Evolutionary conservation across 2,329 filamentous ascomycete species (phyloP).

Genomic region (Helotiales sp.): DNA sequence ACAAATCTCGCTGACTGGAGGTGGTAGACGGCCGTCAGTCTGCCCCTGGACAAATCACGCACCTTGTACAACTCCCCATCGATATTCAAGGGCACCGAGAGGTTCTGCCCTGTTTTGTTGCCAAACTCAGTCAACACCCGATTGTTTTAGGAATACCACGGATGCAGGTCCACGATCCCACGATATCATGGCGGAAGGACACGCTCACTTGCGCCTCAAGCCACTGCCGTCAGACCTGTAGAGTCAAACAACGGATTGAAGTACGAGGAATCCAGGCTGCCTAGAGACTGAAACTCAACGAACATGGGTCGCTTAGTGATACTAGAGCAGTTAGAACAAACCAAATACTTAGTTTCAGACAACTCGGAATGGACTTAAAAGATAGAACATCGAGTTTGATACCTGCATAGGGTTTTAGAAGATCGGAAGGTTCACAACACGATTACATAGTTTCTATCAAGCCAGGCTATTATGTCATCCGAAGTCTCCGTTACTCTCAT

Average conservation of each 20-base stretch:
- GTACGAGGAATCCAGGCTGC: not conserved
- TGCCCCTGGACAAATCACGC: not conserved
- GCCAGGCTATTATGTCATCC: no score
- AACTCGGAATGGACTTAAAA: no score
- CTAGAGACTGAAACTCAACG: no score
- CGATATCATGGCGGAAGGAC: not conserved
- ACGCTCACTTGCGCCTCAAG: not conserved
- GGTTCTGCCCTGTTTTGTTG: not conserved
- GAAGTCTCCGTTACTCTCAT: no score
- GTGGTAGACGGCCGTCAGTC: slow-evolving; percentile 1
- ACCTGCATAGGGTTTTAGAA: no score
- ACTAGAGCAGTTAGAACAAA: no score
- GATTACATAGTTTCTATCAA: no score
- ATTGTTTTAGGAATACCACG: slow-evolving; percentile 2
- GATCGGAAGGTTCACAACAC: no score
- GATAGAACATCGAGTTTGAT: no score
- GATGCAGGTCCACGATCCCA: not conserved
- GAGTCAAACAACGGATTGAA: not conserved
- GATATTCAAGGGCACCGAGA: slow-evolving; percentile 1
- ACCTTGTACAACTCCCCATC: not conserved
- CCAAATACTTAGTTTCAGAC: no score
- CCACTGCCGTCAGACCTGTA: not conserved
- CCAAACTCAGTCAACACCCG: not conserved
- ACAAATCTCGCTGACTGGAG: not conserved
- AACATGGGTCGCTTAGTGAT: no score